phyloP scores from a whole-genome alignment of 352 stramenopile species.

The Globisporangium perplexum region DNA sequence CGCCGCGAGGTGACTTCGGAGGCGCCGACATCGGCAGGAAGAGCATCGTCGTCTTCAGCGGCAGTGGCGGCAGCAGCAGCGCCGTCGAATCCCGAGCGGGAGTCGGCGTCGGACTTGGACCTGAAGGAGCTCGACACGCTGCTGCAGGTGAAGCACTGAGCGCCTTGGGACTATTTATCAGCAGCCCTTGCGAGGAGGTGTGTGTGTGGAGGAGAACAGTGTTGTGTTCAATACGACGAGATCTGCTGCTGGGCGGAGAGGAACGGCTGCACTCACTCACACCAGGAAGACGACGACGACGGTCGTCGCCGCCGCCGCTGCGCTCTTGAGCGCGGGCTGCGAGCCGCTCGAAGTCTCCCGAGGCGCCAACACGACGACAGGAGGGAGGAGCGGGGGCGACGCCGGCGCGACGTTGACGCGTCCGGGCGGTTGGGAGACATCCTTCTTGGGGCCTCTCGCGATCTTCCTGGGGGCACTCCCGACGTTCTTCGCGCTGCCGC shows the following conservation, averaged over 20 bases:
- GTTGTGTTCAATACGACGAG: no score
- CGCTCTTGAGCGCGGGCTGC: background rate
- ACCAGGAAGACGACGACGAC: slow-evolving; percentile 5
- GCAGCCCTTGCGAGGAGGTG: background rate
- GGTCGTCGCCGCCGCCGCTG: slow-evolving; percentile 1
- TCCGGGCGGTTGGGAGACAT: background rate
- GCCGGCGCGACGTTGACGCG: background rate
- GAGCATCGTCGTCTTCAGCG: no score
- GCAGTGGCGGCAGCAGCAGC: no score
- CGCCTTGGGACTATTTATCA: background rate
- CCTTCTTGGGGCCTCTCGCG: background rate
- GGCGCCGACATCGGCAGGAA: no score
- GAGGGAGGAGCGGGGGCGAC: background rate
- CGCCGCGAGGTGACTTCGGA: no score
- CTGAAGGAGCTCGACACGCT: background rate
- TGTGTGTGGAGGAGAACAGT: no score
- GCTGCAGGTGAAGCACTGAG: background rate
- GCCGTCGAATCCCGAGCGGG: background rate
- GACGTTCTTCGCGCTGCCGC: background rate
- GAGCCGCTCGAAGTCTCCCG: background rate
- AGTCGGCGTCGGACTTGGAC: background rate
- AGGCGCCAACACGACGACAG: no score
- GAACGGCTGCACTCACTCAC: background rate
- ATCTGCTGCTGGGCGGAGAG: background rate
- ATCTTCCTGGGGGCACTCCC: no score